Evolutionary conservation across 2,329 filamentous ascomycete genomes (phyloP), one percentile per base, ranked within the genome.

Genomic region (Aspergillus fumigatiaffinis): DNA sequence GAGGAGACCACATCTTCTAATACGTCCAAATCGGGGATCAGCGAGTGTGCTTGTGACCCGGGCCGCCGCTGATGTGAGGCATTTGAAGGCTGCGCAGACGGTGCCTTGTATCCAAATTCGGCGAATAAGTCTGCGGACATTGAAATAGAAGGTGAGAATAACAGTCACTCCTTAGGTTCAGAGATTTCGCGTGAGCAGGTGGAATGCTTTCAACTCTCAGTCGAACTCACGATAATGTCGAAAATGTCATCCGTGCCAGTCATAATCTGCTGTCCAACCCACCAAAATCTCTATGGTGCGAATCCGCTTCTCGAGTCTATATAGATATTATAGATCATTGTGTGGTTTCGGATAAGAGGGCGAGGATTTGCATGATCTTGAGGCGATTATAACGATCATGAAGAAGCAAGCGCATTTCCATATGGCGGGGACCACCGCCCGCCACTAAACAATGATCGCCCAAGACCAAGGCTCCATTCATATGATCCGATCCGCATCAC

Each of bases 81-180:
- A 38, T 50, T 51, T 50, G 63, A 56, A 44, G 61, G 52, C 29
- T 60, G 65, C 42, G 60, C 55, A 51, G 67, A 49, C 51, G 56
- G 56, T 51, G 65, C 55, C 29, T 62, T 57, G 53, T 63, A 56
- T 32, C 73, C 78, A 66, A 84, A 84, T 58, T 78, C 82, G 57
- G 79, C 80, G 49, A 82, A 75, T 23, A 84, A 73, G 63, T 84
- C 82, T 55, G 79, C 77, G 52, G 81, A 83, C 81, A 84, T 84
- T 32, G 57, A 61, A 21, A 20, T 8, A 20, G 35, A n/a, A 35
- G 21, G 54, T 35, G 52, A 51, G 62, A 52, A 51, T 50, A 54
- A 2, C 9, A 55, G 32, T 41, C 32, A 53, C 20, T 25, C 28
- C 20, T 23, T 21, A n/a, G 17, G 47, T 55, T 48, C 14, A 49